phyloP scores from a whole-genome alignment of 495 filamentous ascomycete species.

The Penicillium waksmanii region DNA sequence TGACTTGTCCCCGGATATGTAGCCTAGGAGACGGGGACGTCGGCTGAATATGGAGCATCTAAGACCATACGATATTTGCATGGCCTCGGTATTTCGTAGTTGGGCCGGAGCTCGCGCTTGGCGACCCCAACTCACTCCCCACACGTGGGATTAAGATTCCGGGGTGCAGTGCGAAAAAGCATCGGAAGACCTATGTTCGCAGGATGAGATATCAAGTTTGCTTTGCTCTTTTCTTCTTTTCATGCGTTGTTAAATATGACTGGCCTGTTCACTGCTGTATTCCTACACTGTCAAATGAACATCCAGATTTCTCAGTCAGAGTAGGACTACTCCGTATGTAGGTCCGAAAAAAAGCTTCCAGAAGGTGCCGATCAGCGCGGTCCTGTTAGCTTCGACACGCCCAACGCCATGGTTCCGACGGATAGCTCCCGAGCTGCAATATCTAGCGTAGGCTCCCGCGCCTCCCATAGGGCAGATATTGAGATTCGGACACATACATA shows the following conservation, averaged over 20 bases:
- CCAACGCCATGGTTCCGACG: constrained; percentile 1
- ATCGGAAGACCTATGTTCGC: not conserved
- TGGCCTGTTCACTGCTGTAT: not conserved
- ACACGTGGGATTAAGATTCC: constrained; percentile 4
- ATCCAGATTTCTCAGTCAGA: not conserved
- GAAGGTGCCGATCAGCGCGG: constrained; percentile 15
- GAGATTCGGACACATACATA: not conserved
- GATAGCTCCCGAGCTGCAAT: constrained; percentile 15
- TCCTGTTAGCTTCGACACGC: constrained; percentile 8
- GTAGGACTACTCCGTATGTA: no score
- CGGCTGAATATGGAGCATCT: not conserved
- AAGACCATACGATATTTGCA: constrained; percentile 1
- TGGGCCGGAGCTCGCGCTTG: not conserved
- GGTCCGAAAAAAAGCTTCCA: constrained; percentile 8
- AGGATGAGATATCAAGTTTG: no score
- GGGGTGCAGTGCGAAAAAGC: not conserved
- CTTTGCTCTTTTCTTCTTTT: not conserved
- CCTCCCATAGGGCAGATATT: not conserved
- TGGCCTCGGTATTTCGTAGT: not conserved
- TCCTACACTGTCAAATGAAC: no score
- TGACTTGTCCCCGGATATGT: constrained; percentile 2
- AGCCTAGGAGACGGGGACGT: constrained; percentile 1
- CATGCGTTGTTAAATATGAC: not conserved
- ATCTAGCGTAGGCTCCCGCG: constrained; percentile 4
- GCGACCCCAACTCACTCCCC: constrained; percentile 2